A percentile compares a stretch with the other conserved stretches of the same genome.
Conservation (phyloP, 768 basidiomycete genomes). For the Cytidiella melzeri region DNA sequence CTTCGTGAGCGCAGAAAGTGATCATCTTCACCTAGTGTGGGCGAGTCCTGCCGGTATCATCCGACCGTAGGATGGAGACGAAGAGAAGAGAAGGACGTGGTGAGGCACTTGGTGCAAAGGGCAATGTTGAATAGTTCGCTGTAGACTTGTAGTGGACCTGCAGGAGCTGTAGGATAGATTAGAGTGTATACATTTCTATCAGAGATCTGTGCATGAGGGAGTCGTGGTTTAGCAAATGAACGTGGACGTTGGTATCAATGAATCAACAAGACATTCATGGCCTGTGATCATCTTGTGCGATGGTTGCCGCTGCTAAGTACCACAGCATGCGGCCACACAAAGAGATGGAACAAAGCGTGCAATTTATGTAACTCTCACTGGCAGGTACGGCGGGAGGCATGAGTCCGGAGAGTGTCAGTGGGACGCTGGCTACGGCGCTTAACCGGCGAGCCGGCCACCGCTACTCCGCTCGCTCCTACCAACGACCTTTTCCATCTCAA, state of each 20-base stretch:
- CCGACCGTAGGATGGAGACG: neutral
- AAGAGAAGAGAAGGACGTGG: neutral
- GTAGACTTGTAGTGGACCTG: neutral
- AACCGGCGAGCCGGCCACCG: neutral
- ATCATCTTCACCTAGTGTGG: neutral
- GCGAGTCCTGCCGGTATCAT: neutral
- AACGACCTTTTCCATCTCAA: neutral
- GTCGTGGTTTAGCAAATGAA: neutral
- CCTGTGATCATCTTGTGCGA: neutral
- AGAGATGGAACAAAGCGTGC: neutral
- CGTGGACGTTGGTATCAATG: neutral
- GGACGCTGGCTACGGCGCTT: neutral
- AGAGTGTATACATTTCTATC: neutral
- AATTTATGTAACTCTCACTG: neutral
- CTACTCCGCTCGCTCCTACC: neutral
- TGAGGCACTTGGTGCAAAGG: neutral
- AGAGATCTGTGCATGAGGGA: neutral
- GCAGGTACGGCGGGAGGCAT: slow-evolving; percentile 1
- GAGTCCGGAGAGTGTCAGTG: neutral
- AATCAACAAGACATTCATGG: neutral
- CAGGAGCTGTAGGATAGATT: neutral
- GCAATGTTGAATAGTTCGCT: too few relatives aligned
- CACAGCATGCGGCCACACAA: neutral
- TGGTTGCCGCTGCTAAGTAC: neutral
- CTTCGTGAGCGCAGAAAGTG: slow-evolving; percentile 18